Evolutionary conservation across 495 filamentous ascomycete genomes (phyloP), one percentile per base, ranked within the genome.

Genomic region (Penicillium manginii): DNA sequence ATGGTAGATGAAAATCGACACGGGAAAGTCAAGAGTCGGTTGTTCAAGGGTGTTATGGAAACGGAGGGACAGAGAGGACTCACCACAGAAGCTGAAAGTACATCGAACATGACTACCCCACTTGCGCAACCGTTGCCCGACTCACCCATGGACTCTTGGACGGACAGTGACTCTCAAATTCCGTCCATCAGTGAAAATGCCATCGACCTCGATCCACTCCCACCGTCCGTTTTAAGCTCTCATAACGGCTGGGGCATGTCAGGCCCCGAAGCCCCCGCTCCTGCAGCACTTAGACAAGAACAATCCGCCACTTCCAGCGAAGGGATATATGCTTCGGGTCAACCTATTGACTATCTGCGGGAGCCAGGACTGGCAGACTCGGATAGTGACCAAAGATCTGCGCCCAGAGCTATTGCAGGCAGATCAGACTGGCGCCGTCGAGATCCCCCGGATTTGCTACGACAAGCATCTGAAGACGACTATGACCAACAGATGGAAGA

Each of bases 41-140:
- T 78, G 46, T 77, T 79, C 60, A 79, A 79, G 61, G 73, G 71
- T 1, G 72, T 80, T 19, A 74, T 78, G 59, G 74, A 80, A 19
- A 67, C 67, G 21, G 77, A 72, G 58, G 66, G 66, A 9, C 60
- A 68, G 15, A 73, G 53, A 60, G 60, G 60, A 52, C 61, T 67
- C 3, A 62, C 77, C 9, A 57, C 69, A 37, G 87, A 90, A 55
- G 72, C 82, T 14, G 88, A 91, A 50, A 89, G 83, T 69, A 86
- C 86, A 39, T 94, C 91, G 1, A 91, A 89, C 57, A 83, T 91
- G 66, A 83, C 88, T 12, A 96, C 91, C 0, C 91, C 91, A 1
- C 77, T 93, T 42, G 91, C 86, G 5, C 82, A 85, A 22, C 90
- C 91, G 5, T 73, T 89, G 37, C 76, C 81, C 3, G 85, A 86